phyloP scores from a whole-genome alignment of 2,329 filamentous ascomycete species.

The Tolypocladium pustulatum region DNA sequence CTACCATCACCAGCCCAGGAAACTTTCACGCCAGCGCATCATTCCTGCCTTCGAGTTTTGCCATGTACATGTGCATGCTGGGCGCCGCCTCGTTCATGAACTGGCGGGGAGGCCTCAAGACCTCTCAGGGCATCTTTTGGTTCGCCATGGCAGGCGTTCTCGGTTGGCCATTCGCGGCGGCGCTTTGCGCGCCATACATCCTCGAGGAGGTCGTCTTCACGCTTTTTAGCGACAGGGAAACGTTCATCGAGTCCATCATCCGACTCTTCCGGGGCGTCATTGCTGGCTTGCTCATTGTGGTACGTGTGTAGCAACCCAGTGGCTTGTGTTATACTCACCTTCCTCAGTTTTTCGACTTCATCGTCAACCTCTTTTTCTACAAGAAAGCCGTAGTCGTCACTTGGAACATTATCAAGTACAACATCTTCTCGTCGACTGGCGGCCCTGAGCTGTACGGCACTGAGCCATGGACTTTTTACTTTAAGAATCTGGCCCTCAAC shows the following conservation, averaged over 20 bases:
- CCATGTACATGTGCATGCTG: conserved; percentile 88
- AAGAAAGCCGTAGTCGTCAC: conserved; percentile 66
- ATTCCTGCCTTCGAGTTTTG: conserved; percentile 87
- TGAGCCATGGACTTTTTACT: conserved; percentile 94
- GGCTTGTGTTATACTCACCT: neutral
- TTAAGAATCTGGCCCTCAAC: conserved; percentile 83
- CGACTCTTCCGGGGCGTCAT: conserved; percentile 58
- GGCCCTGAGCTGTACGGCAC: conserved; percentile 91
- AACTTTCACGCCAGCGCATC: conserved; percentile 87
- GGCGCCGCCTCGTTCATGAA: conserved; percentile 86
- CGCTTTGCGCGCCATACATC: conserved; percentile 70
- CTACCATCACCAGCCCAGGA: conserved; percentile 69
- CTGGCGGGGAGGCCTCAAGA: conserved; percentile 70
- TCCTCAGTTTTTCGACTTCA: conserved; percentile 53
- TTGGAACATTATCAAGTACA: conserved; percentile 93
- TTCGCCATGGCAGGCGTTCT: conserved; percentile 77
- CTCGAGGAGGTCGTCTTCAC: conserved; percentile 61
- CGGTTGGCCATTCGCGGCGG: conserved; percentile 90
- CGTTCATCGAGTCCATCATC: conserved; percentile 46
- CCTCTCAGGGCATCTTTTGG: conserved; percentile 77
- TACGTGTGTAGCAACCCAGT: conserved; percentile 30
- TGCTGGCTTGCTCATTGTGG: conserved; percentile 57
- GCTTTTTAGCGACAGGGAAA: conserved; percentile 42
- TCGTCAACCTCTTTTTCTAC: conserved; percentile 78
- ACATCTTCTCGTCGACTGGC: conserved; percentile 72